Conservation (phyloP, 148 eudicot genomes). For the Fagopyrum homotropicum region DNA sequence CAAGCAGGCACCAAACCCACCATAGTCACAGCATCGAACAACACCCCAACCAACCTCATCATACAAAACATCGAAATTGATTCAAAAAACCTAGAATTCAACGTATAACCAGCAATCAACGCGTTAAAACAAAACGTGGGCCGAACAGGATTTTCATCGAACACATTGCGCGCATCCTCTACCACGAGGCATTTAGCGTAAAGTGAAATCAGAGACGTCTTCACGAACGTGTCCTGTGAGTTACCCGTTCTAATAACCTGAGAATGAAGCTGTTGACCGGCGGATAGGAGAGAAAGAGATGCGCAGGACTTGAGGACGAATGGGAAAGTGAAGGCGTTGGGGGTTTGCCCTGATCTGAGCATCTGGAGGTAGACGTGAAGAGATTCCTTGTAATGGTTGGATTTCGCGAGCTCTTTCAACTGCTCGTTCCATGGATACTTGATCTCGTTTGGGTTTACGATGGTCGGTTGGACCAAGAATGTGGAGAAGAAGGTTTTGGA, state of each 20-base stretch:
- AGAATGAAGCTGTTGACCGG: conserved; percentile 55
- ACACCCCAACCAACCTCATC: conserved; percentile 46
- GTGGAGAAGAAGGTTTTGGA: not conserved
- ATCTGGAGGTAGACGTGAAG: conserved; percentile 51
- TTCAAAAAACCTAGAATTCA: conserved; percentile 19
- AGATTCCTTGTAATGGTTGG: conserved; percentile 37
- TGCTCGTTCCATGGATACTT: conserved; percentile 44
- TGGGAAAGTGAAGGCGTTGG: conserved; percentile 66
- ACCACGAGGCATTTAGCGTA: conserved; percentile 35
- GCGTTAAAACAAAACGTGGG: conserved; percentile 73
- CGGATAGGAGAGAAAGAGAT: conserved; percentile 34
- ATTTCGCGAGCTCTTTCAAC: conserved; percentile 40
- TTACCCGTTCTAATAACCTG: conserved; percentile 61
- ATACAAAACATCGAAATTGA: conserved; percentile 30
- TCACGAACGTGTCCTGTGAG: conserved; percentile 46
- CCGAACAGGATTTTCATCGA: conserved; percentile 48
- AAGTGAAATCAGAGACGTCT: conserved; percentile 54
- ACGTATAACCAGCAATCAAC: conserved; percentile 56
- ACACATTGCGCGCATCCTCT: conserved; percentile 42
- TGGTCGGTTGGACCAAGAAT: not conserved
- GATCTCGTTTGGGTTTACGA: not conserved
- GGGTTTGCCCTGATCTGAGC: conserved; percentile 44
- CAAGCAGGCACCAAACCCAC: conserved; percentile 66
- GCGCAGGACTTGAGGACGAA: conserved; percentile 64
- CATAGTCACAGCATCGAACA: conserved; percentile 47